Evolutionary conservation across 306 rosid genomes (phyloP), one percentile per base, ranked within the genome.

Genomic region (Dicorynia guianensis): DNA sequence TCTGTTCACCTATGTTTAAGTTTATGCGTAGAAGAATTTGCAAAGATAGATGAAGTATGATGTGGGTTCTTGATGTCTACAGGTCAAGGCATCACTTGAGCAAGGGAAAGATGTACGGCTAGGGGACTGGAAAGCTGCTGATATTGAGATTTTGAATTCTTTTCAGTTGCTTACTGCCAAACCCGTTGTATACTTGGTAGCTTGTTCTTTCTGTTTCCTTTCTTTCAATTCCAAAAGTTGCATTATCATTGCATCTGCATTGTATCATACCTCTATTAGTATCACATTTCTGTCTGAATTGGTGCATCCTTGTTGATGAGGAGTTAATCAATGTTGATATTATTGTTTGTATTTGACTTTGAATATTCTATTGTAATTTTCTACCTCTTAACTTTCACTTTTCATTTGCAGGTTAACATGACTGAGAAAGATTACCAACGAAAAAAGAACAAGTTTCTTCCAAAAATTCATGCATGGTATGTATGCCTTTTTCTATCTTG

Each of bases 51-150:
- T 55, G n/a, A 15, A 52, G 55, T 62, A 30, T 75, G 81, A 65
- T 80, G 69, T 18, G 3, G 11, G 43, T 69, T 76, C 15, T 82
- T 52, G 19, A n/a, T 74, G 60, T 74, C 74, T 82, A 74, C 86
- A 95, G 99, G 90, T 95, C 78, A 92, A 89, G 85, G 89, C 92
- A 61, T 71, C 65, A 63, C 88, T 95, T 36, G 83, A 73, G 83
- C 97, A 90, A 35, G 99, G 92, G 80, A 92, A 95, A 85, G 97
- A 95, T 87, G 68, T 95, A 17, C 99, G 99, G 17, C 85, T 95
- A 17, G 97, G 97, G 81, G 99, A 95, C 5, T 95, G 99, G 99
- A 92, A 95, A 77, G 85, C 97, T 83, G 97, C 99, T 68, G 99
- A 95, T 43, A 74, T 85, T 19, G 99, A 95, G 84, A 89, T 95